phyloP scores from a whole-genome alignment of 2,329 filamentous ascomycete genomes.

The Alternaria atra region DNA sequence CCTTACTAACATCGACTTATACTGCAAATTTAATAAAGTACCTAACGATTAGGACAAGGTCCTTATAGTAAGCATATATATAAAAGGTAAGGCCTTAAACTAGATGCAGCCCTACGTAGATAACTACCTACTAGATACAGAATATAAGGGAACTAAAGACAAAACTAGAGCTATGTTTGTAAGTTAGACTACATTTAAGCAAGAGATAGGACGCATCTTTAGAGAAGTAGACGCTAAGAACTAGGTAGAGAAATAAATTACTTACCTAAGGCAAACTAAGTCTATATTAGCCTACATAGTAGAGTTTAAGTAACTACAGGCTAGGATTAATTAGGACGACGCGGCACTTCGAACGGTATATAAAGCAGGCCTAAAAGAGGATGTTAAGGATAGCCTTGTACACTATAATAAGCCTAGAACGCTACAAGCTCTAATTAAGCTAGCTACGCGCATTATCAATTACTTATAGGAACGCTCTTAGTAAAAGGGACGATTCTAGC shows the following conservation, averaged over 20 bases:
- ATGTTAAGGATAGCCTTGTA: too few species aligned
- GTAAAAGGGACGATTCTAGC: too few species aligned
- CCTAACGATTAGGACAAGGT: background rate
- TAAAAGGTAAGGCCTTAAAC: background rate
- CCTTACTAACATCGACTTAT: background rate
- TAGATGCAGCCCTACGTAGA: background rate
- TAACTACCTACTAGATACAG: background rate
- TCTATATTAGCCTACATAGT: too few species aligned
- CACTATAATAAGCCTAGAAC: too few species aligned
- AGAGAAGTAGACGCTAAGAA: background rate
- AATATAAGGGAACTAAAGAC: background rate
- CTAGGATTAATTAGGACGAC: too few species aligned
- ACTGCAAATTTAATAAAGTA: background rate
- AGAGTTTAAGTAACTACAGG: too few species aligned
- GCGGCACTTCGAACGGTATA: too few species aligned
- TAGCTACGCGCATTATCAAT: too few species aligned
- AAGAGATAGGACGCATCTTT: background rate
- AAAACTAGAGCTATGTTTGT: background rate
- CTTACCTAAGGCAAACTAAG: too few species aligned
- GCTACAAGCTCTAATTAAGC: too few species aligned
- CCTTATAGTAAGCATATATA: background rate
- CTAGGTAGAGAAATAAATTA: background rate
- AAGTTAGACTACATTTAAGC: background rate
- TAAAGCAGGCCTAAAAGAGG: too few species aligned
- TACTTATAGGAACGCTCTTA: too few species aligned